Evolutionary conservation across 495 filamentous ascomycete species (phyloP), one percentile per base, ranked within the genome.

Genomic region (Staphylotrichum longicolle): DNA sequence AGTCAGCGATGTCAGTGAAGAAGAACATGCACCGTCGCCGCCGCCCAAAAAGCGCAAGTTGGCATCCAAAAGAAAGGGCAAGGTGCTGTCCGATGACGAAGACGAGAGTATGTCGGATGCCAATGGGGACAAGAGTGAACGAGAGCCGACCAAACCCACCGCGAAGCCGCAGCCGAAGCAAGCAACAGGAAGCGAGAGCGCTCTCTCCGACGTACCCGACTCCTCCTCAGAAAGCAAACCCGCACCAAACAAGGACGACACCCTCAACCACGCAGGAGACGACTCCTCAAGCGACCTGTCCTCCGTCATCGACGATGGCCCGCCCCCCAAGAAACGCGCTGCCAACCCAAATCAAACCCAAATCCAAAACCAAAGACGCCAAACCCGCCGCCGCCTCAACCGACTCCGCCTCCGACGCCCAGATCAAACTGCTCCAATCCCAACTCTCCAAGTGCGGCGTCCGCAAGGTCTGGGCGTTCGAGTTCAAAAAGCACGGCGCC

Each of bases 391-490:
- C 72, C 7, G 44, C 66, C 20, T 40, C 68, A 20, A 71, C 82
- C 57, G 84, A 88, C 7, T 82, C 86, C 41, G 83, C 88, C 0
- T 83, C 91, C 60, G 86, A 93, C 45, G 84, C 82, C 8, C 88
- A 94, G 74, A 91, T 98, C 72, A 98, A 93, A 72, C 86, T 85
- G n/a, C 81, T 98, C 14, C 94, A 98, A 75, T 83, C 84, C 27
- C 91, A 91, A 75, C 81, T 98, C 35, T 67, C 89, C 46, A 97
- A 96, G 77, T 98, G 94, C 68, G 94, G 94, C 48, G 85, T 98
- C 51, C 89, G 91, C 39, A 98, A 97, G 70, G 83, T 97, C 64
- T 98, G 95, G 94, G 80, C 79, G 42, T 84, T 86, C 58, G 91
- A 96, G 75, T 81, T 98, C 54, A 87, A 90, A 63, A 88, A 85